Percentiles rank a stretch among this genome's conserved stretches.
These are phyloP conservation scores for Boletus speciosus DNA, from an alignment of 768 basidiomycete species.

Conservation along the genomic window DNA sequence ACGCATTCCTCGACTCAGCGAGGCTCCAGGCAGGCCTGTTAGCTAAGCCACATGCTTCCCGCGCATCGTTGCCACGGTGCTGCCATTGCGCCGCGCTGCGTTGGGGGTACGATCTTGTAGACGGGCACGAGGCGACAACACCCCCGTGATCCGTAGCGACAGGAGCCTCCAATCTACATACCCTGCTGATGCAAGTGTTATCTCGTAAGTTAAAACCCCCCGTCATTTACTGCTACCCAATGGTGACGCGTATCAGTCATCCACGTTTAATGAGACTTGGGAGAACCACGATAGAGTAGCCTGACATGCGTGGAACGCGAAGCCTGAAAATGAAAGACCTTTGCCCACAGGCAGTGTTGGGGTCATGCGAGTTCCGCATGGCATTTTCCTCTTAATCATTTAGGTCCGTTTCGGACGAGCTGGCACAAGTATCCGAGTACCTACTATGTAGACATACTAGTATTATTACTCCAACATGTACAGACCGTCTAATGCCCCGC, in stretches of 20 bases:
- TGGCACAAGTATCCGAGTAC: too few relatives aligned
- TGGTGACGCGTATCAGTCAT: neutral
- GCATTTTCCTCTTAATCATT: neutral
- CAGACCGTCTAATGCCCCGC: neutral
- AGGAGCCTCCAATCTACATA: neutral
- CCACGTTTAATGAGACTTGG: neutral
- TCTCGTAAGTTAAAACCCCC: too few relatives aligned
- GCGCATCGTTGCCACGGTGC: conserved; percentile 1
- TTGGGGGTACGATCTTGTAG: neutral
- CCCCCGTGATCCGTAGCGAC: neutral
- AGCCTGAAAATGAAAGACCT: neutral
- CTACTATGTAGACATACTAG: neutral
- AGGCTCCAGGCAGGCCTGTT: conserved; percentile 11
- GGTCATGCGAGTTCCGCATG: neutral
- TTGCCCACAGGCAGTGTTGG: neutral
- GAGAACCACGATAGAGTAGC: neutral
- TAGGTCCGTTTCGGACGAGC: neutral
- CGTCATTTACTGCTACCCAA: neutral
- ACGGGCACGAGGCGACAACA: conserved; percentile 6
- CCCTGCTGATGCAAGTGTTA: too few relatives aligned
- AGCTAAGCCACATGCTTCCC: conserved; percentile 16
- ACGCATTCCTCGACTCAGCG: neutral
- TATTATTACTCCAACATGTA: neutral
- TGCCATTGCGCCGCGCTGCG: neutral
- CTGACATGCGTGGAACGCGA: neutral